Evolutionary conservation across 2,329 filamentous ascomycete species (phyloP).

Genomic region (Fusarium neocosmosporiellum): DNA sequence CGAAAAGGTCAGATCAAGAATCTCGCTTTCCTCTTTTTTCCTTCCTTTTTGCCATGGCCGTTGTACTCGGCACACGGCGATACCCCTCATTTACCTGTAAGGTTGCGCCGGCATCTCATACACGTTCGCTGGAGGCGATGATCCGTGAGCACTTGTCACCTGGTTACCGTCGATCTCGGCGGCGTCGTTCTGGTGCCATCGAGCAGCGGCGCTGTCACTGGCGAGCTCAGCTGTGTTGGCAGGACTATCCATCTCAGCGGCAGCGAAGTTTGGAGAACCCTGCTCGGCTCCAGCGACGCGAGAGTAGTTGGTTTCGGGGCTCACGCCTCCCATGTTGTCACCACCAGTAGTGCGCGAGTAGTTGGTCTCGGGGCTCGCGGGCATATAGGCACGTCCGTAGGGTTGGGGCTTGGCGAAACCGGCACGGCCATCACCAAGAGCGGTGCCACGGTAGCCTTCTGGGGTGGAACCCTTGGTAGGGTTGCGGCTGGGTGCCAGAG

Average conservation of each 20-base stretch:
- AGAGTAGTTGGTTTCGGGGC: constrained; percentile 40
- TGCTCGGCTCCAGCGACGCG: constrained; percentile 25
- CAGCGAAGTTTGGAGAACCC: constrained; percentile 28
- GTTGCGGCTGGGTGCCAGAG: constrained; percentile 41
- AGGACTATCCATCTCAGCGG: constrained; percentile 42
- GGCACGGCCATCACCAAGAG: constrained; percentile 52
- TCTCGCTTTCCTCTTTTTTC: constrained; percentile 24
- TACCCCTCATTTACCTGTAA: constrained; percentile 46
- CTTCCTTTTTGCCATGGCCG: constrained; percentile 5
- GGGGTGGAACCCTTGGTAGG: constrained; percentile 39
- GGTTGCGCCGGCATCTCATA: constrained; percentile 57
- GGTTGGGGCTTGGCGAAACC: constrained; percentile 53
- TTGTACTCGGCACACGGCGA: background rate
- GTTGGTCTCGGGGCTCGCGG: constrained; percentile 41
- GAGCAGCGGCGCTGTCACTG: constrained; percentile 45
- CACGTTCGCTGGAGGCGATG: constrained; percentile 48
- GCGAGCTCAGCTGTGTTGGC: constrained; percentile 48
- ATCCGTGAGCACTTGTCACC: constrained; percentile 42
- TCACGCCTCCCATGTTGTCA: constrained; percentile 28
- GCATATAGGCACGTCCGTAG: constrained; percentile 47
- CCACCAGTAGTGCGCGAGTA: constrained; percentile 31
- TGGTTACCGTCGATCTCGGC: constrained; percentile 54
- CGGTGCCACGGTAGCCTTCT: constrained; percentile 55
- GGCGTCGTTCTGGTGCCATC: constrained; percentile 51
- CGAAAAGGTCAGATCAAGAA: constrained; percentile 28